Percentiles rank a stretch among this genome's conserved stretches.
These are phyloP conservation scores for Rhynchosporium graminicola DNA, from an alignment of 2,329 filamentous ascomycete genomes.

Conservation along the genomic window DNA sequence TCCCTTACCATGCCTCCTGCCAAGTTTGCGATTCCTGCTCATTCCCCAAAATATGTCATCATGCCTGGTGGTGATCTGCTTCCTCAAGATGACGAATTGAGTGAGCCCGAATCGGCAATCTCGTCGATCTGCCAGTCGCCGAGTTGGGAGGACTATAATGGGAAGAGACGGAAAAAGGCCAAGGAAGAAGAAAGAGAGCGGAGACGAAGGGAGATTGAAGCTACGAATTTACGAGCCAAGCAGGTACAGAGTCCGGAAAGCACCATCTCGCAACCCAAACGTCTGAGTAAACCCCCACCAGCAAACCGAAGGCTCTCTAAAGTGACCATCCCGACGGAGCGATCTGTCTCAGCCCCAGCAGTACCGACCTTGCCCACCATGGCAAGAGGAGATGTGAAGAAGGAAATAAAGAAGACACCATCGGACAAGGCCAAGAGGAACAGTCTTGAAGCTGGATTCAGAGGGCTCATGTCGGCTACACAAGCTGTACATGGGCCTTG, in stretches of 20 bases:
- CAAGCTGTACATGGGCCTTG: conserved; percentile 25
- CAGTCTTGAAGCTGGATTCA: conserved; percentile 33
- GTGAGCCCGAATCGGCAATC: conserved; percentile 32
- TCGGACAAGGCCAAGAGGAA: conserved; percentile 25
- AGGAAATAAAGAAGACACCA: conserved; percentile 9
- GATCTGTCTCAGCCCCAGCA: conserved; percentile 24
- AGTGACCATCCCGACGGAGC: conserved; percentile 23
- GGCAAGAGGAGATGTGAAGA: conserved; percentile 13
- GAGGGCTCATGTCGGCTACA: conserved; percentile 26
- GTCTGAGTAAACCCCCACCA: conserved; percentile 39
- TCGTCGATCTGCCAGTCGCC: conserved; percentile 59
- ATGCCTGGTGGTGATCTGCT: conserved; percentile 24
- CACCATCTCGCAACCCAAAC: conserved; percentile 43
- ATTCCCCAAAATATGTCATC: conserved; percentile 28
- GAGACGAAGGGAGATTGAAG: conserved; percentile 45
- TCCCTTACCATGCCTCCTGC: conserved; percentile 26
- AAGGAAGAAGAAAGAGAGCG: conserved; percentile 43
- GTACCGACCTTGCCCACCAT: conserved; percentile 15
- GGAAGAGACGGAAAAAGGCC: conserved; percentile 48
- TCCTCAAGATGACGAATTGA: conserved; percentile 23
- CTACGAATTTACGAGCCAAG: conserved; percentile 44
- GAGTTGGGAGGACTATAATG: conserved; percentile 60
- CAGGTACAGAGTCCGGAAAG: conserved; percentile 45
- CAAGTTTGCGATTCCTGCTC: conserved; percentile 17
- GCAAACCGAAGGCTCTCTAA: conserved; percentile 29